These are phyloP conservation scores for Platanthera guangdongensis DNA, from an alignment of 106 monocot species.

Conservation along the genomic window DNA sequence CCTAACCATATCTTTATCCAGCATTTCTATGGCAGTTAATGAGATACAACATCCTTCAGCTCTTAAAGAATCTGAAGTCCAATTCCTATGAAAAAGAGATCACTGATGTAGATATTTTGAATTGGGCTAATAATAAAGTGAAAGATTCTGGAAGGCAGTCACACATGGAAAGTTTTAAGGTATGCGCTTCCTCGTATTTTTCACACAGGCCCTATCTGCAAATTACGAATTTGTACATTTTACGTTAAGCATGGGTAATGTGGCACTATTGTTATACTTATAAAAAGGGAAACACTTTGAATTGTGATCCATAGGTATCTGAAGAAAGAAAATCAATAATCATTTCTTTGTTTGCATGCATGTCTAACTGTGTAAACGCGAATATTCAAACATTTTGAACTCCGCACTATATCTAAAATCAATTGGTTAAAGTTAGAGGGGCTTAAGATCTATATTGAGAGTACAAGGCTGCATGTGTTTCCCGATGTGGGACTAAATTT, in stretches of 20 bases:
- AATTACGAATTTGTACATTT: background rate
- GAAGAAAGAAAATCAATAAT: background rate
- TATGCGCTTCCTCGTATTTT: constrained; percentile 2
- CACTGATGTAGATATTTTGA: constrained; percentile 49
- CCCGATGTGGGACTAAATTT: too few species aligned
- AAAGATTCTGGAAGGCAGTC: constrained; percentile 35
- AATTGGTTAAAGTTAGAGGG: too few species aligned
- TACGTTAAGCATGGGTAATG: background rate
- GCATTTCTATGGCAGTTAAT: constrained; percentile 67
- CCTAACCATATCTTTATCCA: constrained; percentile 13
- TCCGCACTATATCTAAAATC: too few species aligned
- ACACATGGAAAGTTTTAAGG: constrained; percentile 52
- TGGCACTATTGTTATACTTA: background rate
- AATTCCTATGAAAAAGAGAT: constrained; percentile 51
- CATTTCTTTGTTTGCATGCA: too few species aligned
- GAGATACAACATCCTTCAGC: constrained; percentile 63
- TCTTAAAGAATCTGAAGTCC: constrained; percentile 47
- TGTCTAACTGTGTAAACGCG: too few species aligned
- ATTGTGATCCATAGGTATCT: background rate
- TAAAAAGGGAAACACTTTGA: background rate
- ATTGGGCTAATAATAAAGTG: constrained; percentile 61
- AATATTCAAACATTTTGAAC: too few species aligned
- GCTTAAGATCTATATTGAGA: too few species aligned
- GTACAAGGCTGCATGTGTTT: too few species aligned
- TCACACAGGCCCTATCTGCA: background rate